These are phyloP conservation scores for Monosiga brevicollis DNA, from an alignment of 78 protist genomes.

Conservation along the genomic window DNA sequence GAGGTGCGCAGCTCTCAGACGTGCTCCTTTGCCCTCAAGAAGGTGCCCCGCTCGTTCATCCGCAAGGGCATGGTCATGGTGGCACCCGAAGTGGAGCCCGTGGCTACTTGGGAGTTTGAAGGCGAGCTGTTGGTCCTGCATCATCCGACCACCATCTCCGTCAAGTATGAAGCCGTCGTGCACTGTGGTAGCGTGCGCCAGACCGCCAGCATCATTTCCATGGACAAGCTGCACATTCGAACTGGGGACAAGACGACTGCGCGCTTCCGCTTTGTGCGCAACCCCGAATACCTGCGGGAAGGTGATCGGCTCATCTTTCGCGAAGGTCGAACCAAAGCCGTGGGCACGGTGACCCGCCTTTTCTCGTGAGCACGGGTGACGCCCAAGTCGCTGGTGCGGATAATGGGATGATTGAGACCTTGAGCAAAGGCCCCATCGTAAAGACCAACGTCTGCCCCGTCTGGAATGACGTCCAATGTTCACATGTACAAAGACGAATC, in stretches of 20 bases:
- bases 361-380: not conserved
- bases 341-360: not conserved
- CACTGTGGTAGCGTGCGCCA: conserved; percentile 58
- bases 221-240: conserved; percentile 65
- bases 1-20: conserved; percentile 68
- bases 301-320: conserved; percentile 73
- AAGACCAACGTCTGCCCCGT: too few relatives aligned
- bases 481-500: too few relatives aligned
- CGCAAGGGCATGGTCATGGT: conserved; percentile 84
- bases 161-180: conserved; percentile 83
- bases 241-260: conserved; percentile 81
- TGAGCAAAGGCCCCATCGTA: too few relatives aligned
- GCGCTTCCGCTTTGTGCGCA: conserved; percentile 53
- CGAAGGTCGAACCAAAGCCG: conserved; percentile 67
- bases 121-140: conserved; percentile 82
- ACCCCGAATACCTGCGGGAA: conserved; percentile 68
- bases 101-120: conserved; percentile 47
- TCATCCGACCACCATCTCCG: conserved; percentile 80
- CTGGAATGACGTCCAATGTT: too few relatives aligned
- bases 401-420: too few relatives aligned
- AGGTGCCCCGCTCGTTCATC: conserved; percentile 44
- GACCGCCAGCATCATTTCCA: conserved; percentile 17
- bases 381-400: not conserved
- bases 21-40: conserved; percentile 69
- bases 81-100: conserved; percentile 9